A percentile compares a stretch with the other conserved stretches of the same genome.
These are phyloP conservation scores for Pisolithus tinctorius DNA, from an alignment of 768 basidiomycete genomes.

Conservation along the genomic window DNA sequence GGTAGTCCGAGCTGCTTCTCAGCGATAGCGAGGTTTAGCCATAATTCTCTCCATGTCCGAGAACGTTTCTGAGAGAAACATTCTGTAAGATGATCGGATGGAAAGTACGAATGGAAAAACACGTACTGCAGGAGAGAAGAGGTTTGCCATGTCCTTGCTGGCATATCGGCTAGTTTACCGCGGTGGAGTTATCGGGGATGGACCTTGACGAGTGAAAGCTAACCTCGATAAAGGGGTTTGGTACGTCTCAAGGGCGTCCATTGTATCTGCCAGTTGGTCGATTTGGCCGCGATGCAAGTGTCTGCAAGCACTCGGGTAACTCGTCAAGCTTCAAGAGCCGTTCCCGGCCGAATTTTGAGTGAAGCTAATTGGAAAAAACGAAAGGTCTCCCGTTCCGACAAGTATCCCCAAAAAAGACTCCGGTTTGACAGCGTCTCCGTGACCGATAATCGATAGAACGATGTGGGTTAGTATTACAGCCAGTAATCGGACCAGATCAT, in stretches of 20 bases:
- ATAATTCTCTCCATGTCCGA: constrained; percentile 89
- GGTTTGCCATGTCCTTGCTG: constrained; percentile 95
- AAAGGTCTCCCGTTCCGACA: too few species aligned
- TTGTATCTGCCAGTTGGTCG: constrained; percentile 11
- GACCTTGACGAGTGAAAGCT: constrained; percentile 4
- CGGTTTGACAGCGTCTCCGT: too few species aligned
- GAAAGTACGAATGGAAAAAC: not conserved
- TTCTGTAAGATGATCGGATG: not conserved
- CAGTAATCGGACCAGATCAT: too few species aligned
- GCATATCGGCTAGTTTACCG: constrained; percentile 79
- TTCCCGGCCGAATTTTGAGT: too few species aligned
- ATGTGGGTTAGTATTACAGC: too few species aligned
- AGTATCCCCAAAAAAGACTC: too few species aligned
- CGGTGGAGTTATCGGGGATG: not conserved
- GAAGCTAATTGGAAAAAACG: too few species aligned
- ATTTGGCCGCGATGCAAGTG: too few species aligned
- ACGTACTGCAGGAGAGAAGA: constrained; percentile 90
- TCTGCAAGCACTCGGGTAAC: too few species aligned
- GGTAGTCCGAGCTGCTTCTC: constrained; percentile 93
- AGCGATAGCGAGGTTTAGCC: constrained; percentile 94
- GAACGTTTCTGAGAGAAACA: constrained; percentile 71
- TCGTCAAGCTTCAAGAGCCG: too few species aligned
- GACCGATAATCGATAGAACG: too few species aligned
- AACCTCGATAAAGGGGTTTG: constrained; percentile 81
- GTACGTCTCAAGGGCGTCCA: constrained; percentile 68